Conservation (phyloP, 1,139 yeast species). For the Saccharomyces uvarum region DNA sequence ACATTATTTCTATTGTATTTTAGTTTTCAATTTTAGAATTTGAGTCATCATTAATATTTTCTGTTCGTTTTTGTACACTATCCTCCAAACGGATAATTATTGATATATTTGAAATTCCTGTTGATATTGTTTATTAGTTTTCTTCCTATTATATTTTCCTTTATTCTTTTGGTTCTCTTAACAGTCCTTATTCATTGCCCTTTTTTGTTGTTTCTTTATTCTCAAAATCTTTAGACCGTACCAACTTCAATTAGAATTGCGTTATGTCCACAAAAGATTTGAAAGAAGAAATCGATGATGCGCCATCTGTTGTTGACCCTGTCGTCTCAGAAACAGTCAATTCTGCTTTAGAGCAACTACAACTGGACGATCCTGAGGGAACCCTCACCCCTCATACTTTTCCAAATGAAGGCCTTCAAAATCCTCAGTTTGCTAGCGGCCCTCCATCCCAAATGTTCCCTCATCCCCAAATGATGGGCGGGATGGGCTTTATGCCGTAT, state of each 20-base stretch:
- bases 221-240: neutral
- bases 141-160: neutral
- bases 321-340: constrained; percentile 24
- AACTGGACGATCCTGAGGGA: constrained; percentile 20
- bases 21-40: neutral
- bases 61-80: neutral
- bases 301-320: constrained; percentile 11
- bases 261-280: neutral
- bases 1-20: neutral
- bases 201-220: neutral
- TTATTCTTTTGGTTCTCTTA: neutral
- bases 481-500: constrained; percentile 28
- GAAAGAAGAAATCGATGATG: neutral
- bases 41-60: neutral
- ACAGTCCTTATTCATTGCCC: neutral
- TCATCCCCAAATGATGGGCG: constrained; percentile 25
- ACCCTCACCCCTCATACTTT: neutral
- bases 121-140: neutral
- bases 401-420: neutral
- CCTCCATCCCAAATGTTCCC: constrained; percentile 20
- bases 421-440: constrained; percentile 4
- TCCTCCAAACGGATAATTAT: neutral
- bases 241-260: neutral
- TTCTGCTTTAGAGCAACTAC: constrained; percentile 30
- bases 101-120: neutral